phyloP scores from a whole-genome alignment of 495 filamentous ascomycete genomes.

The Aspergillus ostianus region DNA sequence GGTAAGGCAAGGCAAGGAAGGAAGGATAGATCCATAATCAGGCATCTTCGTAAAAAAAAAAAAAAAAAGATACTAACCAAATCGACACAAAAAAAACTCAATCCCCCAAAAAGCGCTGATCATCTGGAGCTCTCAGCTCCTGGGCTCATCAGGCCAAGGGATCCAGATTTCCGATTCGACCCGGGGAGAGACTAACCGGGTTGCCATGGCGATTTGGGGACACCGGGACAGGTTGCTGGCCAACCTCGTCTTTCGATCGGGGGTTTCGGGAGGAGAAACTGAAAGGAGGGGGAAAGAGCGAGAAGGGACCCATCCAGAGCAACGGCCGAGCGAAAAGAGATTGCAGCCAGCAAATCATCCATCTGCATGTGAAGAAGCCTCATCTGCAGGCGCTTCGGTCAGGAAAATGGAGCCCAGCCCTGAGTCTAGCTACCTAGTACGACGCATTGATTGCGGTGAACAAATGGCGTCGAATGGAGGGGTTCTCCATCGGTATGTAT shows the following conservation, averaged over 20 bases:
- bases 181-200: constrained; percentile 17
- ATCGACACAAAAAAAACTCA: not conserved
- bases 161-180: constrained; percentile 26
- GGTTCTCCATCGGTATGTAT: not conserved
- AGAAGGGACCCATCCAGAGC: not conserved
- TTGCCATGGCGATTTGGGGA: constrained; percentile 27
- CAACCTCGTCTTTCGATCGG: constrained; percentile 18
- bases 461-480: constrained; percentile 1
- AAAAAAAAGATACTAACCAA: not conserved
- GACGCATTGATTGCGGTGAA: constrained; percentile 7
- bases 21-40: not conserved
- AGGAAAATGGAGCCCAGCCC: not conserved
- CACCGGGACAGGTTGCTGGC: constrained; percentile 10
- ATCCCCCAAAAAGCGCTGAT: constrained; percentile 8
- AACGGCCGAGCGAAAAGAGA: not conserved
- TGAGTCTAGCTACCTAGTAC: not conserved
- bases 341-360: not conserved
- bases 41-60: not conserved
- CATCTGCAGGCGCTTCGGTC: constrained; percentile 3
- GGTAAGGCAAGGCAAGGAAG: too few species aligned
- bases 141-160: constrained; percentile 12
- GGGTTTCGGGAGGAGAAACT: constrained; percentile 1
- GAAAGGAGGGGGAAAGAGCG: not conserved
- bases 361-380: constrained; percentile 17
- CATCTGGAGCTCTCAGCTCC: constrained; percentile 15